Evolutionary conservation across 768 basidiomycete species (phyloP), one percentile per base, ranked within the genome.

Genomic region (Pseudohyphozyma bogoriensis): DNA sequence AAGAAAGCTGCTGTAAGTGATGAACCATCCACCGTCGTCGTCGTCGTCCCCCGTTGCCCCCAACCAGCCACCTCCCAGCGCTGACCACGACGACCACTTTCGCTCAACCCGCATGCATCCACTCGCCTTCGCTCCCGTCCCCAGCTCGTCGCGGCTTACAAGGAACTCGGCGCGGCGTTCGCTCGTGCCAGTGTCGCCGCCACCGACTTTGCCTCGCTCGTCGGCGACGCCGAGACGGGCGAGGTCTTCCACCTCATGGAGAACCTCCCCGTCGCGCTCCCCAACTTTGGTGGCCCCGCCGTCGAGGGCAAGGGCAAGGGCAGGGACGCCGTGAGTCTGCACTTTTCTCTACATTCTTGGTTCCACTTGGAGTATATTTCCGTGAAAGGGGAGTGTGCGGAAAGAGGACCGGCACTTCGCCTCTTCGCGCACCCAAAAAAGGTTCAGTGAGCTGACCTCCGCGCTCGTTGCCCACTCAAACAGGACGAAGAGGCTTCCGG

Each of bases 401-500:
- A 16, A 11, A n/a, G 2, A 42, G 8, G 40, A 12, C 8, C 20
- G 11, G 40, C 7, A 18, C 20, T 2, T 18, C 4, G 20, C 20
- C 7, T 42, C 40, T 18, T 22, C 6, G 40, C 8, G 11, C 20
- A 11, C 6, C 18, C 40, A n/a, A 42, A 20, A 18, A 42, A 42
- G 11, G 40, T 42, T 42, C 20, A 42, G 20, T 42, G 40, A 42
- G 20, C 24, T 42, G 20, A 18, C 40, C 40, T 16, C 40, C 24
- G 20, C 20, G 18, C 40, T n/a, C 40, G 20, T n/a, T 15, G 4
- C 39, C 13, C 39, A 18, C 40, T 42, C 40, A n/a, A 8, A 20
- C 40, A 20, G n/a, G 52, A 52, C 31, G 49, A 60, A 16, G 65
- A 58, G 24, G 70, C 64, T 22, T 66, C 55, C 31, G 66, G 72